Evolutionary conservation across 768 basidiomycete species (phyloP).

Genomic region (Kwoniella shandongensis): DNA sequence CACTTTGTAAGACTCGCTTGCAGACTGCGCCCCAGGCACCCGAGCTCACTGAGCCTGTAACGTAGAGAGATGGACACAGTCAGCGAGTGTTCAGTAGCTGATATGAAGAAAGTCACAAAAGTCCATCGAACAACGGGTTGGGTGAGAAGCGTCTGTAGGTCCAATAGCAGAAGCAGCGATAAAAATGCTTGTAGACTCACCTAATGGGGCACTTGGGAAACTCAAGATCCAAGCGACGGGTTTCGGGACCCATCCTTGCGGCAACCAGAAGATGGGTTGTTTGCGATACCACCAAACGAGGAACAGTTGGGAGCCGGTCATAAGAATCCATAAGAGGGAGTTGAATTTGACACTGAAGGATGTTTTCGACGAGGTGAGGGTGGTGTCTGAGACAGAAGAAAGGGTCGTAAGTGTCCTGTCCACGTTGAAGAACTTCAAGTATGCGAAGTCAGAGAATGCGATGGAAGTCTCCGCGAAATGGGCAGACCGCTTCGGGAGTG

Average conservation of each 20-base stretch:
- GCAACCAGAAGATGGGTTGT: slow-evolving; percentile 89
- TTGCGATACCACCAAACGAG: slow-evolving; percentile 90
- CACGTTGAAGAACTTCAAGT: no score
- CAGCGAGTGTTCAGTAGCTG: background rate
- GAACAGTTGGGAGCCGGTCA: slow-evolving; percentile 80
- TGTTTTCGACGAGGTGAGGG: slow-evolving; percentile 63
- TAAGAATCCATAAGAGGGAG: slow-evolving; percentile 71
- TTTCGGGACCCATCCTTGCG: slow-evolving; percentile 78
- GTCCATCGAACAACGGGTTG: no score
- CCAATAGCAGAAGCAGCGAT: background rate
- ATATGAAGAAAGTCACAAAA: no score
- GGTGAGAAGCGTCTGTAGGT: no score
- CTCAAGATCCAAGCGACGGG: slow-evolving; percentile 83
- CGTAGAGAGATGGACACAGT: background rate
- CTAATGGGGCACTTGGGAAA: slow-evolving; percentile 85
- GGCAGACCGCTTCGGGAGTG: no score
- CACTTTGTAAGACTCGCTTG: slow-evolving; percentile 74
- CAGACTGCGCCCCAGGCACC: slow-evolving; percentile 96
- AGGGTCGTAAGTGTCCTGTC: no score
- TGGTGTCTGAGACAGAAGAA: slow-evolving; percentile 64
- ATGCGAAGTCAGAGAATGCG: background rate
- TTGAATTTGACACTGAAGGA: slow-evolving; percentile 73
- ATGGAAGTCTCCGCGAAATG: no score
- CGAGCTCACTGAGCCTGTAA: slow-evolving; percentile 86
- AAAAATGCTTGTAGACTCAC: slow-evolving; percentile 55